Conservation (phyloP, 2,329 filamentous ascomycete species). For the Fulvia fulva region DNA sequence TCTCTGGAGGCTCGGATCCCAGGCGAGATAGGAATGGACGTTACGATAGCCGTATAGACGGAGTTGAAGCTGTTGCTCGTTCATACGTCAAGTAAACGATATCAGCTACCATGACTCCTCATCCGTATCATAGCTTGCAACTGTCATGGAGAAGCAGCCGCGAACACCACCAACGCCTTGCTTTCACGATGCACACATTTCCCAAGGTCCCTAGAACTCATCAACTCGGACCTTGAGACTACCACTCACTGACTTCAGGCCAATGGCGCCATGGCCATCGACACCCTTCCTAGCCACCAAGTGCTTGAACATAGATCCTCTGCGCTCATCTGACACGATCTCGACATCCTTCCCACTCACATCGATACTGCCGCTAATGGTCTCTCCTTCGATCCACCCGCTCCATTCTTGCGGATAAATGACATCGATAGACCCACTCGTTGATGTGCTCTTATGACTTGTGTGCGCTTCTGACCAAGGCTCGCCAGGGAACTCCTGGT, state of each 20-base stretch:
- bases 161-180: neutral
- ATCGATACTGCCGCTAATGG: slow-evolving; percentile 36
- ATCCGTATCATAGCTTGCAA: neutral
- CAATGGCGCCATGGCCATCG: slow-evolving; percentile 31
- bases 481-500: slow-evolving; percentile 29
- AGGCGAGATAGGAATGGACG: neutral
- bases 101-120: neutral
- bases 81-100: neutral
- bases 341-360: slow-evolving; percentile 39
- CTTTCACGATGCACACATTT: neutral
- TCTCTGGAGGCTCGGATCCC: neutral
- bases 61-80: neutral
- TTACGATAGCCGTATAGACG: slow-evolving; percentile 5
- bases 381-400: slow-evolving; percentile 36
- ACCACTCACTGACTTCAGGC: slow-evolving; percentile 30
- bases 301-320: slow-evolving; percentile 26
- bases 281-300: slow-evolving; percentile 40
- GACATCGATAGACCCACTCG: slow-evolving; percentile 34
- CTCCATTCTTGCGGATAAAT: slow-evolving; percentile 43
- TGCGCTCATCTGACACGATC: slow-evolving; percentile 28
- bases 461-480: slow-evolving; percentile 28
- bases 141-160: neutral
- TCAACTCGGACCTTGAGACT: slow-evolving; percentile 26
- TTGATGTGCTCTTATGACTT: slow-evolving; percentile 35
- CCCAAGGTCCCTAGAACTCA: slow-evolving; percentile 5